phyloP scores from a whole-genome alignment of 768 basidiomycete species.

The Rhodotorula kratochvilovae region DNA sequence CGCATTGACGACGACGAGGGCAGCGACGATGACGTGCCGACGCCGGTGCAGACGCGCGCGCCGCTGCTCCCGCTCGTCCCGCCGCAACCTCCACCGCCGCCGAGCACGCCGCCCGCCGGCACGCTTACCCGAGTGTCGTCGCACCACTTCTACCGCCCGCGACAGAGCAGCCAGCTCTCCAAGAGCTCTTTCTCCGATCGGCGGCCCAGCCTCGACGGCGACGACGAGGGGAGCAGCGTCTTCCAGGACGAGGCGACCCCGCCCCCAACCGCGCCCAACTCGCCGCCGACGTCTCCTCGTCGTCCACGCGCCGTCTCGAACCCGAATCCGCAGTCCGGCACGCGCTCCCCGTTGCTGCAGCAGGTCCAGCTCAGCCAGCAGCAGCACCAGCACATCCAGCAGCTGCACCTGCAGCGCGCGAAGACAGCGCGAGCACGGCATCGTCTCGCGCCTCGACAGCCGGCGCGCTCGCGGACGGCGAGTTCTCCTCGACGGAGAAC shows the following conservation, averaged over 20 bases:
- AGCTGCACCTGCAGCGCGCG: conserved; percentile 3
- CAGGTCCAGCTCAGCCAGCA: conserved; percentile 14
- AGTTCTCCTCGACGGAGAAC: conserved; percentile 12
- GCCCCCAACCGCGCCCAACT: background rate
- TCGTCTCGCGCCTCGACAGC: conserved; percentile 22
- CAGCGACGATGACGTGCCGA: conserved; percentile 12
- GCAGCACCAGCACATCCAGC: background rate
- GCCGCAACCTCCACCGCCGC: background rate
- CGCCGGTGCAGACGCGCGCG: conserved; percentile 24
- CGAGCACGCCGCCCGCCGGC: conserved; percentile 8
- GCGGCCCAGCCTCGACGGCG: conserved; percentile 6
- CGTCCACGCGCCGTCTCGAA: conserved; percentile 19
- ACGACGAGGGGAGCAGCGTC: background rate
- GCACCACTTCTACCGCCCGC: conserved; percentile 37
- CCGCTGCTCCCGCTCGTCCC: conserved; percentile 5
- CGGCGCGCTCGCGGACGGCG: conserved; percentile 9
- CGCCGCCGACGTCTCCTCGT: background rate
- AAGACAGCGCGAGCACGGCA: background rate
- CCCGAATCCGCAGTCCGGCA: conserved; percentile 5
- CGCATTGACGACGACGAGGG: background rate
- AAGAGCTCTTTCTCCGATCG: conserved; percentile 13
- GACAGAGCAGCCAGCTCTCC: conserved; percentile 33
- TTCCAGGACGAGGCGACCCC: conserved; percentile 4
- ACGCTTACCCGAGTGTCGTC: conserved; percentile 14
- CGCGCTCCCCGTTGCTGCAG: conserved; percentile 24